Evolutionary conservation across 768 basidiomycete genomes (phyloP).

Genomic region (Suillus cothurnatus): DNA sequence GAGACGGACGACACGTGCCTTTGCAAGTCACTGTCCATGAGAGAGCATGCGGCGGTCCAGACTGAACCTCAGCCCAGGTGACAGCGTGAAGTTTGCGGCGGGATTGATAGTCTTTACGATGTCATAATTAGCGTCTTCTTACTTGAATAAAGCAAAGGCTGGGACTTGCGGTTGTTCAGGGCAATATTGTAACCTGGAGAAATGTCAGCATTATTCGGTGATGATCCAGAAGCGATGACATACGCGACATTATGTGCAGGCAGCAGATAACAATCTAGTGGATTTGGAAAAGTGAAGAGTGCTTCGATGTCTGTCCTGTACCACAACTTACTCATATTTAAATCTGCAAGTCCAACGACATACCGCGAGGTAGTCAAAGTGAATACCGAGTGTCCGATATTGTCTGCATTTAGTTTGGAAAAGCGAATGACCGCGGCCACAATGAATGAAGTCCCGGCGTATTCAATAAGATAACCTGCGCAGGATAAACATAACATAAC

Average conservation of each 20-base stretch:
- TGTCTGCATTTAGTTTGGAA: background rate
- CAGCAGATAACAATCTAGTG: background rate
- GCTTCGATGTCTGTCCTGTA: background rate
- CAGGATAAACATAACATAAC: conserved; percentile 1
- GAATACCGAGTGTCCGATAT: background rate
- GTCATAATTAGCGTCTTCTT: background rate
- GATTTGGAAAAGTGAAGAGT: background rate
- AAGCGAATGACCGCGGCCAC: background rate
- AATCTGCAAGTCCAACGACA: conserved; percentile 5
- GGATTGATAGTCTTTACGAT: conserved; percentile 39
- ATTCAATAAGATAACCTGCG: conserved; percentile 10
- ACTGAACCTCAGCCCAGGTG: conserved; percentile 40
- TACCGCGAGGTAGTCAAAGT: conserved; percentile 3
- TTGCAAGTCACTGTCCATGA: conserved; percentile 61
- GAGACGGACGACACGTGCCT: conserved; percentile 38
- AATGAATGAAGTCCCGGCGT: background rate
- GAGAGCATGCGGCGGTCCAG: conserved; percentile 45
- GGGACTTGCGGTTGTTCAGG: conserved; percentile 50
- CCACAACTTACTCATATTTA: conserved; percentile 19
- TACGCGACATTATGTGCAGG: conserved; percentile 15
- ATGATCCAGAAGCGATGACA: background rate
- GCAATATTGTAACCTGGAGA: conserved; percentile 32
- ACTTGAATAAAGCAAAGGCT: background rate
- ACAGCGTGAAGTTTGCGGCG: conserved; percentile 34
- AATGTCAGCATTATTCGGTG: conserved; percentile 14